Conservation (phyloP, 768 basidiomycete genomes). For the Leccinum disarticulatum region DNA sequence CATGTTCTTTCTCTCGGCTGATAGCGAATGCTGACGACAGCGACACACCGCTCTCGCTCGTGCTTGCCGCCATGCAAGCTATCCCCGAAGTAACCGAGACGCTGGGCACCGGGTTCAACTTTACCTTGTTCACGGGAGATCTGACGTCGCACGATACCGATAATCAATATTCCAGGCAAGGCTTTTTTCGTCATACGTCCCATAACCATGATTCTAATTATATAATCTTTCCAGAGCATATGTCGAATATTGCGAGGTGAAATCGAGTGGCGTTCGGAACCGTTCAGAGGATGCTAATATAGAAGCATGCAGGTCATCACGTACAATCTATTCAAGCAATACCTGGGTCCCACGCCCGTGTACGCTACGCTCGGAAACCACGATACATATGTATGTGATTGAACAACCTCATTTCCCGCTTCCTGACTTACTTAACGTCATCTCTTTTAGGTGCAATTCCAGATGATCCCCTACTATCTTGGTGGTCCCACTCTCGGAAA, state of each 20-base stretch:
- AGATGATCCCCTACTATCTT: conserved; percentile 42
- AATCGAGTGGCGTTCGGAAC: not conserved
- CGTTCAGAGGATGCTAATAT: not conserved
- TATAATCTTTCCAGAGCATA: conserved; percentile 43
- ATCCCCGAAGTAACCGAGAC: conserved; percentile 68
- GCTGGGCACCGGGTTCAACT: conserved; percentile 56
- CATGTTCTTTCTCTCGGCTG: not conserved
- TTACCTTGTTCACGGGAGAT: conserved; percentile 71
- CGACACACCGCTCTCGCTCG: conserved; percentile 61
- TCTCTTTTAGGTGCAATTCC: conserved; percentile 15
- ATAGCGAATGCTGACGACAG: conserved; percentile 27
- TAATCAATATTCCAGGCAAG: conserved; percentile 59
- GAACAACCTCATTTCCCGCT: not conserved
- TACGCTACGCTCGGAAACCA: conserved; percentile 76
- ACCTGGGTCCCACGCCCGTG: conserved; percentile 60
- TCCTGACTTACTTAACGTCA: not conserved
- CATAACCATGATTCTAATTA: not conserved
- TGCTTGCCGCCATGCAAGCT: conserved; percentile 56
- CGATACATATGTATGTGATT: conserved; percentile 63
- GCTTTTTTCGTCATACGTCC: not conserved
- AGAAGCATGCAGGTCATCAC: conserved; percentile 43
- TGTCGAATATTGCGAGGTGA: conserved; percentile 59
- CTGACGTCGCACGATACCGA: conserved; percentile 71
- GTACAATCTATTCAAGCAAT: conserved; percentile 60
- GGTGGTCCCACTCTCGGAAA: conserved; percentile 30